Evolutionary conservation across 2,329 filamentous ascomycete genomes (phyloP), one percentile per base, ranked within the genome.

Genomic region (Monilinia vaccinii-corymbosi): DNA sequence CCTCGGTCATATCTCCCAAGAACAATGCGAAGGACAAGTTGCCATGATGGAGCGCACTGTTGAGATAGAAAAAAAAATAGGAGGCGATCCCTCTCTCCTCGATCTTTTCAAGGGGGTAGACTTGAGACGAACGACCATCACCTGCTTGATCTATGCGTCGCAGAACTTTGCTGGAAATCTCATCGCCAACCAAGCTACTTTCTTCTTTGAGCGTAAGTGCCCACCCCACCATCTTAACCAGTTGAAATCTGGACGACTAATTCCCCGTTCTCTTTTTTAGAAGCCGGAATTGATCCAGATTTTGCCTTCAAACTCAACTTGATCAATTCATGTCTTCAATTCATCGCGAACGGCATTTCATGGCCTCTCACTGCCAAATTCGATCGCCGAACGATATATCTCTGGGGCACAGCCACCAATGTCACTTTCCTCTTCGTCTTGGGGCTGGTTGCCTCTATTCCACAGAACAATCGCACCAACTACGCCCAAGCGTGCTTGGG

Each of bases 291-390:
- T 65, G 61, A 61, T 1, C 72, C 70, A 4, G 73, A 84, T 65
- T 78, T 75, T 32, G 79, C 84, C 4, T 87, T 87, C 68, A 79
- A 78, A 42, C 75, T 87, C 18, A 81, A 81, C 71, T 79, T 87
- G 32, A 86, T 86, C 71, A 86, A 80, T 56, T 86, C 84, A 0
- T 81, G 78, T 52, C 81, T 87, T 2, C 81, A 85, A 69, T 75
- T 72, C 72, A 72, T 88, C 70, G 77, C 84, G 62, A 82, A 85
- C 71, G 85, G 85, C 79, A 75, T 84, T 46, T 87, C 84, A 61
- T 87, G 85, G 85, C 73, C 86, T 60, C 78, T 88, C 53, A 87
- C 82, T 16, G 79, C 80, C 1, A 86, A 83, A 72, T 76, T 84
- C 57, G 83, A 84, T 69, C 80, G 83, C 61, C 83, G 84, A 57